phyloP scores from a whole-genome alignment of 495 filamentous ascomycete genomes.

The Daldinia caldariorum region DNA sequence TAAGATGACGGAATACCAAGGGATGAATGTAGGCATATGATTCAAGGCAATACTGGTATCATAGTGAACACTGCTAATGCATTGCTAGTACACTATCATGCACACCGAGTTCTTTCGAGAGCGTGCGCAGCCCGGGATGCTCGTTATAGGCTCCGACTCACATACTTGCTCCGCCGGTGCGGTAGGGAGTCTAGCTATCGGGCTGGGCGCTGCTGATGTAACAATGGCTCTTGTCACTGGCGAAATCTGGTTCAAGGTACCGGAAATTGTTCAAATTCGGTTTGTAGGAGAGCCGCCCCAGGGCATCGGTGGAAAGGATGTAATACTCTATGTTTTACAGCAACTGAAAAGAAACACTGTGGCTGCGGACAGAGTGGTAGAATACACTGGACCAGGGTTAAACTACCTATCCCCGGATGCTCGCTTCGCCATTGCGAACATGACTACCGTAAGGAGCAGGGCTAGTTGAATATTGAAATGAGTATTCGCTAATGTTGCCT shows the following conservation, averaged over 20 bases:
- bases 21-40: background rate
- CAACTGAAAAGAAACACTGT: background rate
- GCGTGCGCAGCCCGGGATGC: constrained; percentile 2
- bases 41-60: background rate
- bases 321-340: constrained; percentile 1
- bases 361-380: background rate
- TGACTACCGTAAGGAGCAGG: background rate
- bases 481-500: background rate
- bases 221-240: constrained; percentile 1
- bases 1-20: constrained; percentile 2
- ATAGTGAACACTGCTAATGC: background rate
- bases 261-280: background rate
- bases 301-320: background rate
- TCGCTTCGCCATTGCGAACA: constrained; percentile 2
- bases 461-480: background rate
- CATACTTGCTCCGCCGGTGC: background rate
- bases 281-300: background rate
- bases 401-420: constrained; percentile 1
- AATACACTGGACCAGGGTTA: background rate
- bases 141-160: background rate
- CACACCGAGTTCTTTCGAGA: background rate
- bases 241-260: constrained; percentile 3
- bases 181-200: background rate
- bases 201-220: background rate
- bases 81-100: background rate